Evolutionary conservation across 2,329 filamentous ascomycete species (phyloP).

Genomic region (Lecanicillium sp.): DNA sequence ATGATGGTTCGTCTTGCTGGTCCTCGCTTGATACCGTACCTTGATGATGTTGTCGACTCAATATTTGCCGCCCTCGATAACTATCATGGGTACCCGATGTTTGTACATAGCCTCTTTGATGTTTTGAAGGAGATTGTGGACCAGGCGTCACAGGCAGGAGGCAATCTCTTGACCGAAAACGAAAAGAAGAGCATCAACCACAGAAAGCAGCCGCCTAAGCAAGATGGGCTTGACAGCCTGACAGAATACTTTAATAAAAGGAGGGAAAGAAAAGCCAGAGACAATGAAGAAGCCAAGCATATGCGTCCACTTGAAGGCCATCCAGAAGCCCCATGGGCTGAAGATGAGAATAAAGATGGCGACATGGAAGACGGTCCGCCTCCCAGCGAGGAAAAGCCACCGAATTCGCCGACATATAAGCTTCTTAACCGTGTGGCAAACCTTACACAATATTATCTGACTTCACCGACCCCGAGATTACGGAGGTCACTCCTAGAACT

Average conservation of each 20-base stretch:
- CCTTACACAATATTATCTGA: conserved; percentile 84
- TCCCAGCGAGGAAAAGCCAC: conserved; percentile 35
- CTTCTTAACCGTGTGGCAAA: conserved; percentile 73
- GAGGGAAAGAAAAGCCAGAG: conserved; percentile 22
- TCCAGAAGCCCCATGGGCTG: conserved; percentile 28
- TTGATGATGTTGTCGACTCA: conserved; percentile 84
- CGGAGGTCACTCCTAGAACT: conserved; percentile 72
- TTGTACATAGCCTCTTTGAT: conserved; percentile 79
- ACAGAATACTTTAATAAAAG: conserved; percentile 55
- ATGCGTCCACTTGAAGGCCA: conserved; percentile 19
- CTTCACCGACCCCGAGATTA: conserved; percentile 71
- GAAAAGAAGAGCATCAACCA: conserved; percentile 29
- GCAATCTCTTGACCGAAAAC: conserved; percentile 31
- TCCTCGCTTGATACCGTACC: conserved; percentile 69
- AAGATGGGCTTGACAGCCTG: conserved; percentile 35
- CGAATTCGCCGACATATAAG: conserved; percentile 71
- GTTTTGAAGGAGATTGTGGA: conserved; percentile 77
- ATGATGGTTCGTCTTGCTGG: conserved; percentile 94
- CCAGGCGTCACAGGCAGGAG: conserved; percentile 56
- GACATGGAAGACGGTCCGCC: conserved; percentile 21
- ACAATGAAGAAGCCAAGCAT: conserved; percentile 27
- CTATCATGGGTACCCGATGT: conserved; percentile 82
- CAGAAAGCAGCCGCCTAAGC: conserved; percentile 26
- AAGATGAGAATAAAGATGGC: conserved; percentile 24
- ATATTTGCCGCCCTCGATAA: conserved; percentile 91